Evolutionary conservation across 164 flowering plant genomes (phyloP).

Genomic region (Hamamelis virginiana): DNA sequence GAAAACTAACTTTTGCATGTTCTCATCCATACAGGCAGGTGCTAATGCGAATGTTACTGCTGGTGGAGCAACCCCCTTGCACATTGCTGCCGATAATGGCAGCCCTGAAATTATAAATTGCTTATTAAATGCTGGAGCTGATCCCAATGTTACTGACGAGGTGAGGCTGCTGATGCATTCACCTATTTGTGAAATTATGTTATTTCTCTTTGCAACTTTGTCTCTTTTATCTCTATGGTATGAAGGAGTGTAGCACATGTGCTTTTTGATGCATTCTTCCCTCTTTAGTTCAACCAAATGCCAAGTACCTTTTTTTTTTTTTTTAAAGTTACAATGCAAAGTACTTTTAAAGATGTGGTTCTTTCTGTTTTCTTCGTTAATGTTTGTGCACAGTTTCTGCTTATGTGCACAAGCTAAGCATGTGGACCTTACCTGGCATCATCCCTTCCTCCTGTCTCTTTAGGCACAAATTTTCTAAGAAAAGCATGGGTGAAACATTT

Average conservation of each 20-base stretch:
- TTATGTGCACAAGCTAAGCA: too few species aligned
- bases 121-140: conserved; percentile 88
- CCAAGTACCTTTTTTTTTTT: background rate
- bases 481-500: background rate
- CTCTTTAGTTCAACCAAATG: background rate
- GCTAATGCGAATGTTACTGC: conserved; percentile 72
- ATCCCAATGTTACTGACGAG: conserved; percentile 83
- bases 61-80: conserved; percentile 95
- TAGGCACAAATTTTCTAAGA: background rate
- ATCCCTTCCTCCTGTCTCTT: too few species aligned
- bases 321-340: background rate
- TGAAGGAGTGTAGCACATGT: too few species aligned
- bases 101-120: conserved; percentile 58
- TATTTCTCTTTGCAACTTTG: background rate
- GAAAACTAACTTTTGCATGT: background rate
- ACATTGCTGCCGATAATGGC: conserved; percentile 90
- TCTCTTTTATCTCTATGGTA: too few species aligned
- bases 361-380: too few species aligned
- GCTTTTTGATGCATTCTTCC: too few species aligned
- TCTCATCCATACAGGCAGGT: conserved; percentile 67
- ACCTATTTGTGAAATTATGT: background rate
- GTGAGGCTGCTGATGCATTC: conserved; percentile 32
- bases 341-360: too few species aligned
- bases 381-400: too few species aligned
- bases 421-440: too few species aligned